These are phyloP conservation scores for Elaphomyces granulatus DNA, from an alignment of 495 filamentous ascomycete species.

Conservation along the genomic window DNA sequence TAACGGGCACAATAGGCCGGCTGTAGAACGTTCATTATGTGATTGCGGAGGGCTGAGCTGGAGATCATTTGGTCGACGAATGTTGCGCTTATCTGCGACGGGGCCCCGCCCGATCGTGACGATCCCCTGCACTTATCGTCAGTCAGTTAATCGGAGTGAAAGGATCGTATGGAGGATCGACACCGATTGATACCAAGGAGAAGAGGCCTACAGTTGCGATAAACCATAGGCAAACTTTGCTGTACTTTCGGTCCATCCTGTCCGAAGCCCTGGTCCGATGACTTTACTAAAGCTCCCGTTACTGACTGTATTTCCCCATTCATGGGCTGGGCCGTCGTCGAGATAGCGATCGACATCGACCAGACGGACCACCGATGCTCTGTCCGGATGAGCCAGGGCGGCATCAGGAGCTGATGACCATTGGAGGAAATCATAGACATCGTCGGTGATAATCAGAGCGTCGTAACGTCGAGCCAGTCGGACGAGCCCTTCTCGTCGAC, in stretches of 20 bases:
- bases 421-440: constrained; percentile 82
- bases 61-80: constrained; percentile 46
- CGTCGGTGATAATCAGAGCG: constrained; percentile 68
- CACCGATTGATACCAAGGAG: neutral
- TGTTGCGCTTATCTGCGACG: constrained; percentile 54
- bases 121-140: constrained; percentile 36
- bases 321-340: constrained; percentile 37
- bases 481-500: constrained; percentile 46
- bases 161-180: too few species aligned
- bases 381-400: constrained; percentile 12
- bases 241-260: constrained; percentile 70
- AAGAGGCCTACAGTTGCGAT: constrained; percentile 42
- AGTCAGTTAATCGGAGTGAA: neutral
- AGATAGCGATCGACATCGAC: constrained; percentile 61
- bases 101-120: constrained; percentile 59
- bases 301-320: constrained; percentile 60
- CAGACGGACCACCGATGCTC: constrained; percentile 48
- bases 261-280: constrained; percentile 60
- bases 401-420: constrained; percentile 37
- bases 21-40: constrained; percentile 35
- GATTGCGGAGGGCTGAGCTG: constrained; percentile 32
- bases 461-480: constrained; percentile 55
- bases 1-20: constrained; percentile 45
- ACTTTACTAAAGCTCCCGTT: constrained; percentile 84
- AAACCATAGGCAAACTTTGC: constrained; percentile 51